Evolutionary conservation across 2,329 filamentous ascomycete species (phyloP).

Genomic region (Coleophoma cylindrospora): DNA sequence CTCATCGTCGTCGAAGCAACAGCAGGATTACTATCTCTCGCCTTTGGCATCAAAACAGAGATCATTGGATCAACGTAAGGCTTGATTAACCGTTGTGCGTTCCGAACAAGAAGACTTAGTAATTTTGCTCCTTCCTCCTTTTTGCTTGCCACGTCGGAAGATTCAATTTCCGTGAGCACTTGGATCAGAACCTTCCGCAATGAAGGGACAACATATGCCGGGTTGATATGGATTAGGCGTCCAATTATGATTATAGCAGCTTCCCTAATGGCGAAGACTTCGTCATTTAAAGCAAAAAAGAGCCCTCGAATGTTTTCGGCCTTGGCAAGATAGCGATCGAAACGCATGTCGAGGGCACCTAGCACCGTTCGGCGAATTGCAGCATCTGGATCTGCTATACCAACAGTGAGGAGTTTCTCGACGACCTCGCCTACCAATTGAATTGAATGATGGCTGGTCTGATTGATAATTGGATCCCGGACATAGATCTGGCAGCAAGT

Average conservation of each 20-base stretch:
- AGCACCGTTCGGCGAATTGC: slow-evolving; percentile 87
- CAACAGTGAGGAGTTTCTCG: slow-evolving; percentile 90
- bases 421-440: slow-evolving; percentile 98
- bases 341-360: slow-evolving; percentile 85
- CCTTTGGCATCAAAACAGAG: slow-evolving; percentile 87
- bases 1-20: slow-evolving; percentile 94
- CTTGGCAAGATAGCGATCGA: slow-evolving; percentile 93
- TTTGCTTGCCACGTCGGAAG: slow-evolving; percentile 87
- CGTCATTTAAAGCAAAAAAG: slow-evolving; percentile 93
- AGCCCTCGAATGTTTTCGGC: slow-evolving; percentile 95
- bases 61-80: slow-evolving; percentile 98
- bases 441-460: slow-evolving; percentile 94
- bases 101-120: slow-evolving; percentile 86
- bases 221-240: slow-evolving; percentile 83
- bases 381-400: slow-evolving; percentile 84
- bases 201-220: slow-evolving; percentile 95
- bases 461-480: slow-evolving; percentile 93
- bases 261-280: slow-evolving; percentile 87
- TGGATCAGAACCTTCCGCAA: slow-evolving; percentile 93
- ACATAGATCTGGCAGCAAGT: slow-evolving; percentile 98
- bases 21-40: slow-evolving; percentile 75
- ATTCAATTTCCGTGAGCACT: slow-evolving; percentile 91
- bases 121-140: slow-evolving; percentile 96
- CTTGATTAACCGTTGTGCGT: slow-evolving; percentile 87
- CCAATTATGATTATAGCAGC: slow-evolving; percentile 97